Evolutionary conservation across 192 early-diverging fungal genomes (phyloP).

Genomic region (Backusella psychrophila): DNA sequence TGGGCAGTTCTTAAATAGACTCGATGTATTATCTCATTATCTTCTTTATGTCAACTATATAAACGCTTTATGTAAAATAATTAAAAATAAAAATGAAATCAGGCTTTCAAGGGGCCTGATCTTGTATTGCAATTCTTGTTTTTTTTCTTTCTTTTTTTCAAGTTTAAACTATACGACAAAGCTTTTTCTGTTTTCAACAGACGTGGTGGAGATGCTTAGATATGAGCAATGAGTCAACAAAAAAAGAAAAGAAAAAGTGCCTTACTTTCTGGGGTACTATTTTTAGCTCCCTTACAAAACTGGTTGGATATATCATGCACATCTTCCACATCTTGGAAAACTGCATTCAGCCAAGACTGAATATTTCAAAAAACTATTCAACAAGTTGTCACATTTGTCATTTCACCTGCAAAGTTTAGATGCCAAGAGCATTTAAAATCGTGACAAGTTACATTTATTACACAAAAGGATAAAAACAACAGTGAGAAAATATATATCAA

Average conservation of each 20-base stretch:
- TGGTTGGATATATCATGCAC: background rate
- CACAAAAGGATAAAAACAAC: background rate
- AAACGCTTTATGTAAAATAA: background rate
- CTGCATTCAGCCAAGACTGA: background rate
- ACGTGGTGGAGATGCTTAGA: background rate
- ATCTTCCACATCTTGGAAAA: background rate
- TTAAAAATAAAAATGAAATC: background rate
- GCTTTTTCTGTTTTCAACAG: background rate
- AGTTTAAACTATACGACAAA: no score
- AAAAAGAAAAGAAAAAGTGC: background rate
- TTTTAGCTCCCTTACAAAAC: background rate
- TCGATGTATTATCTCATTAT: background rate
- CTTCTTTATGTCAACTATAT: background rate
- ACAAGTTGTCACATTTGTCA: background rate
- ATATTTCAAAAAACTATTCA: no score
- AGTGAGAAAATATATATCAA: background rate
- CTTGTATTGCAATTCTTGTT: background rate
- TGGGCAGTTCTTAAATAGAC: slow-evolving; percentile 24
- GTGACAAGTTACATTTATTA: background rate
- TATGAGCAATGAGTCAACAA: background rate
- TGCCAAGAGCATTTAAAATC: background rate
- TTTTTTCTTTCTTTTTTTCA: background rate
- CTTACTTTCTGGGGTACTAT: background rate
- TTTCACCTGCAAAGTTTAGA: background rate
- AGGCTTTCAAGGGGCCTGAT: background rate